A percentile compares a stretch with the other conserved stretches of the same genome.
These are phyloP conservation scores for Globisporangium heterothallicum DNA, from an alignment of 352 stramenopile genomes.

Conservation along the genomic window DNA sequence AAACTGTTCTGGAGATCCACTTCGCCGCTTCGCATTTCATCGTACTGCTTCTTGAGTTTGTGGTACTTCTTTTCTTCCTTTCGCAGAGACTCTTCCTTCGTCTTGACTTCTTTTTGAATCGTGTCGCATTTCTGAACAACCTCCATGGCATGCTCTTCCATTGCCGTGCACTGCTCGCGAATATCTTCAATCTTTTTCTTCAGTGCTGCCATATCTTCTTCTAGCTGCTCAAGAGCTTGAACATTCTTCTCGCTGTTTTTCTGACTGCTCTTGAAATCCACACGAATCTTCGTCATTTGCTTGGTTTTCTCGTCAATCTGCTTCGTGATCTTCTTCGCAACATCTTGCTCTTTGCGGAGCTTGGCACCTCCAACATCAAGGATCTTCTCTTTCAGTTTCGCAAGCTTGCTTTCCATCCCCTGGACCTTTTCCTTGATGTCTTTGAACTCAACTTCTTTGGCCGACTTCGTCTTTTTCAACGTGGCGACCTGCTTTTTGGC, in stretches of 20 bases:
- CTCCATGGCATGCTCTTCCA: constrained; percentile 91
- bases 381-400: constrained; percentile 93
- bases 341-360: constrained; percentile 92
- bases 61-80: constrained; percentile 77
- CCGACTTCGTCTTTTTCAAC: constrained; percentile 78
- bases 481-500: constrained; percentile 86
- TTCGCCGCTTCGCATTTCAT: constrained; percentile 88
- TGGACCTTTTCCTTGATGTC: constrained; percentile 59
- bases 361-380: constrained; percentile 92
- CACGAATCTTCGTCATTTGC: constrained; percentile 79
- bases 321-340: constrained; percentile 72
- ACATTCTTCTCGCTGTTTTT: constrained; percentile 77
- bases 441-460: constrained; percentile 86
- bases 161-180: constrained; percentile 82
- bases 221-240: constrained; percentile 50
- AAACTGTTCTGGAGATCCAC: constrained; percentile 92
- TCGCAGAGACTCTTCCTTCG: constrained; percentile 78
- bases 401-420: constrained; percentile 74
- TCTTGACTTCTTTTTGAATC: constrained; percentile 84
- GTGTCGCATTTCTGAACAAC: constrained; percentile 90
- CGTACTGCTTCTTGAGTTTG: constrained; percentile 87
- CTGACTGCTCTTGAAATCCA: constrained; percentile 79
- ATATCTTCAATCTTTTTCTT: constrained; percentile 81
- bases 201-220: constrained; percentile 71
- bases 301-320: constrained; percentile 88